Percentiles rank a stretch among this genome's conserved stretches.
These are phyloP conservation scores for Stachybotrys chlorohalonatus DNA, from an alignment of 2,329 filamentous ascomycete genomes.

Conservation along the genomic window DNA sequence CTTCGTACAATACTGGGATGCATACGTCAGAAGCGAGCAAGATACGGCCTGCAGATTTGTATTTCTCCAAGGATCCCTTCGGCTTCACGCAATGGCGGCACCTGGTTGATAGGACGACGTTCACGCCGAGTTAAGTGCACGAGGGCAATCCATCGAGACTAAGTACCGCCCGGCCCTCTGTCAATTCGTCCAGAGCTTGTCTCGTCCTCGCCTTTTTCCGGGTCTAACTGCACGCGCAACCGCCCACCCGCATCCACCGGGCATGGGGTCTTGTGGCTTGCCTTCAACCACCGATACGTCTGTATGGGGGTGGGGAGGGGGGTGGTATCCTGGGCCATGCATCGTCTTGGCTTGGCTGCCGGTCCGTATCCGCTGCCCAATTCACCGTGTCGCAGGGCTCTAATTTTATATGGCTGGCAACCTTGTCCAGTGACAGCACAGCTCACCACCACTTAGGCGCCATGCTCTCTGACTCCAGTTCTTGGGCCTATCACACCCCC, in stretches of 20 bases:
- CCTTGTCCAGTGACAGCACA: slow-evolving; percentile 32
- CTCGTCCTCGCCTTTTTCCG: neutral
- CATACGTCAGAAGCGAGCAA: neutral
- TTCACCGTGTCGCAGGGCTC: slow-evolving; percentile 19
- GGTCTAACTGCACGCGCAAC: slow-evolving; percentile 2
- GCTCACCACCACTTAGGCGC: slow-evolving; percentile 31
- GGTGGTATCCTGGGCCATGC: neutral
- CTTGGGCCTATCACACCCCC: slow-evolving; percentile 23
- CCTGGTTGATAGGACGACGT: neutral
- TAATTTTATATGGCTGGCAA: slow-evolving; percentile 35
- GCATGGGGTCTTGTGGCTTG: slow-evolving; percentile 2
- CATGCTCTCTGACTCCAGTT: slow-evolving; percentile 27
- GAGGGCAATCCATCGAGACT: neutral
- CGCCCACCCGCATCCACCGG: neutral
- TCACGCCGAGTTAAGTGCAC: neutral
- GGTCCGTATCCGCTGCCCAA: slow-evolving; percentile 18
- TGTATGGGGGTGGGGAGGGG: slow-evolving; percentile 1
- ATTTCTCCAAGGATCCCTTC: neutral
- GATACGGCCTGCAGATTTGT: neutral
- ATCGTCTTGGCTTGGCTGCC: slow-evolving; percentile 1
- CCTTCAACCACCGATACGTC: slow-evolving; percentile 1
- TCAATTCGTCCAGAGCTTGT: slow-evolving; percentile 1
- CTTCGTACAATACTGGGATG: neutral
- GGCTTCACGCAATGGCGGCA: neutral
- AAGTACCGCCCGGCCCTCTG: neutral